phyloP scores from a whole-genome alignment of 768 basidiomycete species.

The Pulveroboletus sp. region DNA sequence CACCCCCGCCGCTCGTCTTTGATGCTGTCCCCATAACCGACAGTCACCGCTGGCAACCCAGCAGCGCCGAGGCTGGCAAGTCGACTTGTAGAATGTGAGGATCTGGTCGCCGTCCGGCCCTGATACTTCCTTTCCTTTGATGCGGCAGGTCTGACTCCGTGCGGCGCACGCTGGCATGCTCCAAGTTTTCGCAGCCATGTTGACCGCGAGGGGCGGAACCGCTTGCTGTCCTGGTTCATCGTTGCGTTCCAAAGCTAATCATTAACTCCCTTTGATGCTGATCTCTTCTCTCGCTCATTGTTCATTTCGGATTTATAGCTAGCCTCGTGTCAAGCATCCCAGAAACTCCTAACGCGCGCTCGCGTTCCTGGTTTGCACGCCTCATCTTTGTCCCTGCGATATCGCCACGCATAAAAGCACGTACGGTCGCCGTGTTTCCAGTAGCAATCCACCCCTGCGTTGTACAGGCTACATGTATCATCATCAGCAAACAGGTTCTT shows the following conservation, averaged over 20 bases:
- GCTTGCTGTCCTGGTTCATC: slow-evolving; percentile 23
- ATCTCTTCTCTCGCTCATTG: slow-evolving; percentile 31
- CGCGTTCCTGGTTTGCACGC: slow-evolving; percentile 27
- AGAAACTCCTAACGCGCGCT: slow-evolving; percentile 29
- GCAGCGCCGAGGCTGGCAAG: slow-evolving; percentile 4
- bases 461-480: slow-evolving; percentile 53
- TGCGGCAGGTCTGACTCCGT: slow-evolving; percentile 6
- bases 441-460: slow-evolving; percentile 39
- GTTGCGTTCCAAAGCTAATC: slow-evolving; percentile 30
- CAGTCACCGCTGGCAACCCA: slow-evolving; percentile 11
- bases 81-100: slow-evolving; percentile 22
- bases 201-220: slow-evolving; percentile 26
- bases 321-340: slow-evolving; percentile 31
- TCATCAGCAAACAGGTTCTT: slow-evolving; percentile 38
- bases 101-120: slow-evolving; percentile 1
- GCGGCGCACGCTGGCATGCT: slow-evolving; percentile 1
- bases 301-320: slow-evolving; percentile 35
- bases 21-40: slow-evolving; percentile 22
- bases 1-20: slow-evolving; percentile 10
- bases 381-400: slow-evolving; percentile 22
- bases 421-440: slow-evolving; percentile 16
- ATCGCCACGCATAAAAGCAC: slow-evolving; percentile 30
- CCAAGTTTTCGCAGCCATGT: slow-evolving; percentile 14
- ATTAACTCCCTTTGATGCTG: slow-evolving; percentile 31
- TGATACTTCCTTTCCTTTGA: neutral